Evolutionary conservation across 371 early-diverging fungal genomes (phyloP).

Genomic region (Massospora cicadina): DNA sequence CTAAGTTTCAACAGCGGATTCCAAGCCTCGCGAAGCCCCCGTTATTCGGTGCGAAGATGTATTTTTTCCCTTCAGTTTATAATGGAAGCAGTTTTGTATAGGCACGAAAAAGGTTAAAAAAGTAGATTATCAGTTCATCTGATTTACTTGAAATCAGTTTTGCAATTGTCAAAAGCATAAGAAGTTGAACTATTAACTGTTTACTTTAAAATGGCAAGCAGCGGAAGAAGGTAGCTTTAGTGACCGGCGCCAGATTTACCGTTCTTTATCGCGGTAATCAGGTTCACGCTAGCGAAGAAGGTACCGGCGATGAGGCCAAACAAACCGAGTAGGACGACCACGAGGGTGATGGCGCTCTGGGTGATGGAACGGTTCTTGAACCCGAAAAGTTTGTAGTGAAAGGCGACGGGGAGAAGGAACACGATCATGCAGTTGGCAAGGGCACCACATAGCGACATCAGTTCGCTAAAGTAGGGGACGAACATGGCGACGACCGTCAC

Average conservation of each 20-base stretch:
- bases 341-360: not conserved
- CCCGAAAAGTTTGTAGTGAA: slow-evolving; percentile 53
- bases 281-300: not conserved
- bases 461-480: slow-evolving; percentile 58
- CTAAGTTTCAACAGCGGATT: too few relatives aligned
- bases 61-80: too few relatives aligned
- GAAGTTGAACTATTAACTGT: too few relatives aligned
- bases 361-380: slow-evolving; percentile 11
- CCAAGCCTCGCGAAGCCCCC: too few relatives aligned
- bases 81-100: too few relatives aligned
- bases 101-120: too few relatives aligned
- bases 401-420: slow-evolving; percentile 69
- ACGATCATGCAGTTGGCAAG: slow-evolving; percentile 53
- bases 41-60: too few relatives aligned
- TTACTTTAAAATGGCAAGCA: too few relatives aligned
- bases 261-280: not conserved
- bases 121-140: too few relatives aligned
- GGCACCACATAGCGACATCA: slow-evolving; percentile 68
- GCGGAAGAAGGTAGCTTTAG: too few relatives aligned
- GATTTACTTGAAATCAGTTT: too few relatives aligned
- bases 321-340: slow-evolving; percentile 5
- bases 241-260: not conserved
- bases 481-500: slow-evolving; percentile 36
- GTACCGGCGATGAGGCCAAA: not conserved
- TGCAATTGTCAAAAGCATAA: too few relatives aligned